Percentiles rank a stretch among this genome's conserved stretches.
phyloP scores from a whole-genome alignment of 305 asterid genomes.

The Fraxinus xanthoxyloides region DNA sequence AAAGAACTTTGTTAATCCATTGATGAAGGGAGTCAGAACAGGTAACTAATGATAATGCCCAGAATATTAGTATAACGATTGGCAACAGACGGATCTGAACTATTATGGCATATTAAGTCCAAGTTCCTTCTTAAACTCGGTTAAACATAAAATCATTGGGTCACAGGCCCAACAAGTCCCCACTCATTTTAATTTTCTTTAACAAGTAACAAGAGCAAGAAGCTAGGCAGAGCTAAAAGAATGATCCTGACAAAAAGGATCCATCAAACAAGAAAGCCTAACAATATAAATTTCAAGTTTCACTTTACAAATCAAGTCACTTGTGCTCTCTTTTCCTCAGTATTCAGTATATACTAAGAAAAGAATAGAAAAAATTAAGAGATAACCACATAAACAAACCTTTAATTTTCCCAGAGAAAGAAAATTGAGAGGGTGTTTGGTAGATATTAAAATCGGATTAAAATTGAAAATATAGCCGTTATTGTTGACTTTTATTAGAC shows the following conservation, averaged over 20 bases:
- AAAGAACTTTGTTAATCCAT: conserved; percentile 21
- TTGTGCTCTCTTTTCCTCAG: not conserved
- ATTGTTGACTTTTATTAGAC: too few relatives aligned
- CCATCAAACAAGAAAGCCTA: not conserved
- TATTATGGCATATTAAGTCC: not conserved
- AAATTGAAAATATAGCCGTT: too few relatives aligned
- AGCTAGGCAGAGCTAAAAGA: not conserved
- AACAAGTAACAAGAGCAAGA: not conserved
- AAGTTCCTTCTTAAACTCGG: not conserved
- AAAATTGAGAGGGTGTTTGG: too few relatives aligned
- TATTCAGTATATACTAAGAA: not conserved
- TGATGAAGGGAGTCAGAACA: not conserved
- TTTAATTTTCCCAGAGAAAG: conserved; percentile 2
- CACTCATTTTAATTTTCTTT: not conserved
- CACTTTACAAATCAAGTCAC: not conserved
- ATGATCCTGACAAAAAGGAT: not conserved
- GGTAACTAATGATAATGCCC: not conserved
- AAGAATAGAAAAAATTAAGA: not conserved
- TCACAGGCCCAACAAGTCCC: not conserved
- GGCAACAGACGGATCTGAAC: not conserved
- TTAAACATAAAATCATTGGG: not conserved
- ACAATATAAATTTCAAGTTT: not conserved
- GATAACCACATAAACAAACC: not conserved
- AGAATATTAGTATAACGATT: not conserved
- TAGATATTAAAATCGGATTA: too few relatives aligned